These are phyloP conservation scores for Pleoardoris graminearum DNA, from an alignment of 2,329 filamentous ascomycete genomes.

Conservation along the genomic window DNA sequence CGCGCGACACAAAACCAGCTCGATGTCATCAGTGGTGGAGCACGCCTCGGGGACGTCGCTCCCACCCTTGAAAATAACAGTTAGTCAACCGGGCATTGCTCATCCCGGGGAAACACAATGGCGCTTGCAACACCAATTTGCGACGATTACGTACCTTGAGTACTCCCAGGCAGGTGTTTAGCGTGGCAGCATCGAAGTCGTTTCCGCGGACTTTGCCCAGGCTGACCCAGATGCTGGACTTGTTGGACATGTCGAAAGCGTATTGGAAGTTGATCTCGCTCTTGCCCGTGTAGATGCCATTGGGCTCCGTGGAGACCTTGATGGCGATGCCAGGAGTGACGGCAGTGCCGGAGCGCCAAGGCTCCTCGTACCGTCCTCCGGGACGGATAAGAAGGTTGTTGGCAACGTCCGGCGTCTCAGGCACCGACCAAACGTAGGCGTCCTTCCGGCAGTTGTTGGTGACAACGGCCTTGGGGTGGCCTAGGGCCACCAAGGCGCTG, in stretches of 20 bases:
- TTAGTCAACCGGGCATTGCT: background rate
- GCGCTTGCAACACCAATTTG: too few species aligned
- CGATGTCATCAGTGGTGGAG: constrained; percentile 25
- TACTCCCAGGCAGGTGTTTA: constrained; percentile 23
- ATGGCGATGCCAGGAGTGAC: constrained; percentile 29
- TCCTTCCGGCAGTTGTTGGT: constrained; percentile 28
- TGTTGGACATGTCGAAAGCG: constrained; percentile 19
- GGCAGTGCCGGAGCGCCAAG: constrained; percentile 24
- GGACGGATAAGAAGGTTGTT: constrained; percentile 22
- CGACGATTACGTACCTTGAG: constrained; percentile 14
- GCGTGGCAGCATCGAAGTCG: constrained; percentile 14
- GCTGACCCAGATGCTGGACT: constrained; percentile 24
- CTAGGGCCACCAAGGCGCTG: constrained; percentile 23
- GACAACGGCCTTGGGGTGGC: constrained; percentile 31
- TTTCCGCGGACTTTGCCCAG: constrained; percentile 21
- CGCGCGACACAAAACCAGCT: constrained; percentile 30
- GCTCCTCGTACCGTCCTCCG: constrained; percentile 26
- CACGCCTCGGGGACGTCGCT: constrained; percentile 25
- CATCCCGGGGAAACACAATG: background rate
- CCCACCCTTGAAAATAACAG: constrained; percentile 17
- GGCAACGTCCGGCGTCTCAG: constrained; percentile 14
- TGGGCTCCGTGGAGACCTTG: constrained; percentile 26
- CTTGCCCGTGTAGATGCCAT: constrained; percentile 24
- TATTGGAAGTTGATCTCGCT: constrained; percentile 33
- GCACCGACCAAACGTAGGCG: constrained; percentile 31